Conservation (phyloP, 2,329 filamentous ascomycete genomes). For the Xylariaceae sp. region DNA sequence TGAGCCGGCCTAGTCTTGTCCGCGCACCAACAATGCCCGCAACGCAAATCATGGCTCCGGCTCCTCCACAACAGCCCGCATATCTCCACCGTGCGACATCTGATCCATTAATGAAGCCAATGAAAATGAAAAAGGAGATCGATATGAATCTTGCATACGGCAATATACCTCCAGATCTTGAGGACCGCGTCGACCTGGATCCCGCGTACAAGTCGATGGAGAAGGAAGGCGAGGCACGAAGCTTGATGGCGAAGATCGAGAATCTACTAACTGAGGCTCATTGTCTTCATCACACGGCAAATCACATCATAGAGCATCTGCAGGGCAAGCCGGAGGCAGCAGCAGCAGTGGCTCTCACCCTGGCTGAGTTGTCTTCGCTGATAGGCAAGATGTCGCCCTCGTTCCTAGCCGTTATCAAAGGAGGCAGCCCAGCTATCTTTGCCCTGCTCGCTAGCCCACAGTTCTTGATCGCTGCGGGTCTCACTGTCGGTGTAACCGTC, state of each 20-base stretch:
- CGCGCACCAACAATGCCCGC: constrained; percentile 32
- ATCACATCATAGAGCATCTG: constrained; percentile 75
- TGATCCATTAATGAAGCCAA: constrained; percentile 34
- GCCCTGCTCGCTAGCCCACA: constrained; percentile 85
- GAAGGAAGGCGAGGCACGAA: constrained; percentile 46
- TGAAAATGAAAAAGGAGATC: constrained; percentile 48
- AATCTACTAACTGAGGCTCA: constrained; percentile 79
- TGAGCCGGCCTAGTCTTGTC: constrained; percentile 38
- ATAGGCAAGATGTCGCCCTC: constrained; percentile 81
- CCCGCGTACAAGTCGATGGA: constrained; percentile 55
- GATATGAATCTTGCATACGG: constrained; percentile 95
- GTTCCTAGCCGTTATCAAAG: constrained; percentile 73
- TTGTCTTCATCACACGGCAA: constrained; percentile 81
- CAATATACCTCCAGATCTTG: constrained; percentile 69
- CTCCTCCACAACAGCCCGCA: constrained; percentile 8
- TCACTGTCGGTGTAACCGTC: constrained; percentile 88
- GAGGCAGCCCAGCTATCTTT: constrained; percentile 80
- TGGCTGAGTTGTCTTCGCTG: constrained; percentile 85
- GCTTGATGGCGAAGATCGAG: constrained; percentile 73
- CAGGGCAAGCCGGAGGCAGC: constrained; percentile 81
- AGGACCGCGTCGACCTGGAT: constrained; percentile 34
- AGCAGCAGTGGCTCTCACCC: constrained; percentile 85
- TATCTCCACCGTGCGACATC: constrained; percentile 38
- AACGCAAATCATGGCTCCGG: constrained; percentile 13
- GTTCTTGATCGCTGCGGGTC: constrained; percentile 87